Evolutionary conservation across 2,329 filamentous ascomycete species (phyloP).

Genomic region (Epichloe hybrida): DNA sequence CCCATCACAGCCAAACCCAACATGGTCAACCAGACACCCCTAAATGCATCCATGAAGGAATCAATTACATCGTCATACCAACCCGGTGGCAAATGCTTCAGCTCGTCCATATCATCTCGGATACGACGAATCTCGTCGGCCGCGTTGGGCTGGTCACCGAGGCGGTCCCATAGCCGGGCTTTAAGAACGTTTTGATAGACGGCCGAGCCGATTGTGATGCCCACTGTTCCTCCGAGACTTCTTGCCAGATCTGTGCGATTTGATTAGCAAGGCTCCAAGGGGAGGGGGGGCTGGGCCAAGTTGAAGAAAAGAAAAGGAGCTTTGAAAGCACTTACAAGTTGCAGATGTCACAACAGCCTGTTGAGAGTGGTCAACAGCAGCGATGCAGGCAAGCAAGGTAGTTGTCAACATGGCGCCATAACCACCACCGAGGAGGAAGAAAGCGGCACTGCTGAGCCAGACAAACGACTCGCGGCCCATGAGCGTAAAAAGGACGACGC

Average conservation of each 20-base stretch:
- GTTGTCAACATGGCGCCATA: constrained; percentile 74
- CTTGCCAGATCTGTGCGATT: constrained; percentile 24
- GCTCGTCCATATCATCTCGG: constrained; percentile 57
- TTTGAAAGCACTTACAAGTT: constrained; percentile 36
- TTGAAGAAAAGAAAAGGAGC: neutral
- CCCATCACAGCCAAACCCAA: constrained; percentile 50
- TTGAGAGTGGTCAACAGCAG: constrained; percentile 67
- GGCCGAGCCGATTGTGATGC: constrained; percentile 47
- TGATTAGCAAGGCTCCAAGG: neutral
- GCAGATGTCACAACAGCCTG: constrained; percentile 81
- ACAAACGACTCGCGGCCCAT: constrained; percentile 43
- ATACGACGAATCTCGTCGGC: constrained; percentile 56
- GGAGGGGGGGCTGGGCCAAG: neutral
- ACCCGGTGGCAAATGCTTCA: constrained; percentile 53
- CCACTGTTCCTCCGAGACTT: constrained; percentile 34
- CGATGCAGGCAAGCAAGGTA: constrained; percentile 69
- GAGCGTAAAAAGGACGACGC: constrained; percentile 35
- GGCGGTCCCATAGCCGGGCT: constrained; percentile 47
- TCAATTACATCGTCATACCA: constrained; percentile 58
- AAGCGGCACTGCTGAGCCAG: constrained; percentile 52
- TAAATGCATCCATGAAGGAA: constrained; percentile 64
- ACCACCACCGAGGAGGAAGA: constrained; percentile 57
- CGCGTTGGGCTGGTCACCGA: constrained; percentile 53
- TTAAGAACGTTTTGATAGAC: constrained; percentile 80
- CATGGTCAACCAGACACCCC: constrained; percentile 59